Evolutionary conservation across 306 rosid genomes (phyloP), one percentile per base, ranked within the genome.

Genomic region (Herpetospermum pedunculosum): DNA sequence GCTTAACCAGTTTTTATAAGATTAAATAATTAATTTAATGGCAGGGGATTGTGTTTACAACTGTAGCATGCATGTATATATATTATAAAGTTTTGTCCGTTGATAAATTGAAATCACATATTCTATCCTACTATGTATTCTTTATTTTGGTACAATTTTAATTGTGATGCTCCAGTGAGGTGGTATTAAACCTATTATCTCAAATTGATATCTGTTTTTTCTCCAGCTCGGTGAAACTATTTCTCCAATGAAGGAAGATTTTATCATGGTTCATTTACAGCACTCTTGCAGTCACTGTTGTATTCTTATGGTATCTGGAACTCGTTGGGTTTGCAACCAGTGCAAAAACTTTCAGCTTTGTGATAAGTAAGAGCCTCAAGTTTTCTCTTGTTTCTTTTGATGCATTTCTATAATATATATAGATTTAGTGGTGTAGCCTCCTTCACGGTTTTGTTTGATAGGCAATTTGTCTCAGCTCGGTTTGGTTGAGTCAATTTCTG

Each of bases 221-320:
- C 70, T 81, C 73, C 89, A 95, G 99, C 96, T 95, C 72, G 99
- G 99, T 76, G 99, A 95, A 83, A 91, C 97, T 77, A 95, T 95
- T 78, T 75, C 80, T 81, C 97, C 97, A 0, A 95, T 95, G 97
- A 95, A 95, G 92, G 99, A 95, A 76, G 99, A 95, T 81, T 91
- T 91, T 77, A 91, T 95, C 69, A 91, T 95, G 97, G 99, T 95
- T 83, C 99, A 95, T 86, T 81, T 95, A 85, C 97, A 91, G 85
- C 89, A 91, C 63, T 83, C 92, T 2, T 91, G 98, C 82, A 74
- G 65, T 65, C 92, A 88, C 80, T 94, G 98, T 67, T 89, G 97
- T 78, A 71, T 81, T 77, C 85, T 94, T 55, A 91, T 94, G 97
- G 96, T 89, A 67, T 91, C 92, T 11, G 97, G 96, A 75, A 86